Evolutionary conservation across 2,329 filamentous ascomycete genomes (phyloP).

Genomic region (Truncatella angustata): DNA sequence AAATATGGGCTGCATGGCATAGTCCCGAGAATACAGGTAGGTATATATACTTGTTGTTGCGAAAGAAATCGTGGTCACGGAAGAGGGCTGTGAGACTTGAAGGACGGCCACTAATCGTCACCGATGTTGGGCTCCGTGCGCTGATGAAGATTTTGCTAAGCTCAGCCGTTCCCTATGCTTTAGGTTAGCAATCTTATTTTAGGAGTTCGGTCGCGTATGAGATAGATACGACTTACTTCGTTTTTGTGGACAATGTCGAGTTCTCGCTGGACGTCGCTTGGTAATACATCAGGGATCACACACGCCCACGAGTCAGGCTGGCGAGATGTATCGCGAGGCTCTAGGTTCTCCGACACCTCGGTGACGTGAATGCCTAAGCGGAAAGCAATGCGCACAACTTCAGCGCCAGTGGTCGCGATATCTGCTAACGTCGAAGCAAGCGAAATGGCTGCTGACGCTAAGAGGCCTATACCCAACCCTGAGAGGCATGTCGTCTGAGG

Average conservation of each 20-base stretch:
- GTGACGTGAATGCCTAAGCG: constrained; percentile 42
- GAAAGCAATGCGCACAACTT: constrained; percentile 42
- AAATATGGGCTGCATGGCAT: constrained; percentile 41
- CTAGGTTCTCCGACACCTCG: constrained; percentile 39
- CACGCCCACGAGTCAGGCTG: constrained; percentile 38
- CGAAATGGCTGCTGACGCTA: constrained; percentile 40
- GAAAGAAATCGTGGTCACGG: constrained; percentile 25
- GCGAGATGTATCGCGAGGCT: constrained; percentile 26
- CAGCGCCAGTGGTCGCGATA: constrained; percentile 37
- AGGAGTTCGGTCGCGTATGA: too few species aligned
- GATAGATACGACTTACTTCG: too few species aligned
- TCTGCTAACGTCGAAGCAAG: constrained; percentile 37
- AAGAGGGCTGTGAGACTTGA: constrained; percentile 28
- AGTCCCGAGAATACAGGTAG: constrained; percentile 36
- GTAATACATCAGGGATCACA: constrained; percentile 32
- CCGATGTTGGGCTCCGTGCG: constrained; percentile 27
- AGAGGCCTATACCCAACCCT: constrained; percentile 43
- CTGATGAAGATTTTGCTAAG: constrained; percentile 40
- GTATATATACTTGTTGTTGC: constrained; percentile 25
- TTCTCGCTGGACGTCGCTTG: constrained; percentile 33
- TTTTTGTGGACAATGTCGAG: constrained; percentile 30
- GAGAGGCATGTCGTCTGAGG: constrained; percentile 27
- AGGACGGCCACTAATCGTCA: constrained; percentile 38
- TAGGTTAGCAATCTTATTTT: too few species aligned
- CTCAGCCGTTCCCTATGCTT: constrained; percentile 20